Evolutionary conservation across 768 basidiomycete genomes (phyloP).

Genomic region (Rossbeevera mucosa): DNA sequence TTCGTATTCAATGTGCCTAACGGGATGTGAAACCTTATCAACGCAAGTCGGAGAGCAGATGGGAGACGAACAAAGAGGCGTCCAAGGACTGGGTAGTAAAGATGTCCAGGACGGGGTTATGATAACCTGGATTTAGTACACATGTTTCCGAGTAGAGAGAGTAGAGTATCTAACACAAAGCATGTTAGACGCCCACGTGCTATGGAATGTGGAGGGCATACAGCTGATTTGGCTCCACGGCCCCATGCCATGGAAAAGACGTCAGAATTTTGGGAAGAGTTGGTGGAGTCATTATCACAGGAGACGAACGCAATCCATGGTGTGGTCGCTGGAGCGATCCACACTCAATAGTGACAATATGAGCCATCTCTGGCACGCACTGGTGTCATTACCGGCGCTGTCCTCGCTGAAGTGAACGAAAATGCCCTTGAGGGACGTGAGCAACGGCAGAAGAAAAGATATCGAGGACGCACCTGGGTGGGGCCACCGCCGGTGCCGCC

Average conservation of each 20-base stretch:
- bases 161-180: constrained; percentile 60
- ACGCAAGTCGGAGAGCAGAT: not conserved
- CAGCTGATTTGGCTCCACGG: constrained; percentile 76
- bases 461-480: constrained; percentile 44
- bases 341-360: constrained; percentile 10
- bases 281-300: constrained; percentile 75
- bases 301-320: constrained; percentile 91
- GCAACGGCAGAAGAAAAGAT: not conserved
- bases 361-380: constrained; percentile 41
- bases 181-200: not conserved
- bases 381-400: constrained; percentile 41
- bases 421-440: constrained; percentile 51
- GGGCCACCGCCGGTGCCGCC: constrained; percentile 39
- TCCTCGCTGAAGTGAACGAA: constrained; percentile 81
- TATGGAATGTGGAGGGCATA: constrained; percentile 32
- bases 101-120: constrained; percentile 65
- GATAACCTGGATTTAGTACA: constrained; percentile 68
- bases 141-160: constrained; percentile 70
- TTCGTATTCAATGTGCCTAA: constrained; percentile 53
- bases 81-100: constrained; percentile 65
- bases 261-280: constrained; percentile 55
- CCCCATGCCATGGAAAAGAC: constrained; percentile 79
- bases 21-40: not conserved
- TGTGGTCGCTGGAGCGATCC: constrained; percentile 48
- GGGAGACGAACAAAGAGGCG: constrained; percentile 47